Percentiles rank a stretch among this genome's conserved stretches.
phyloP scores from a whole-genome alignment of 2,329 filamentous ascomycete genomes.

The Ophiostoma triangulosporum region DNA sequence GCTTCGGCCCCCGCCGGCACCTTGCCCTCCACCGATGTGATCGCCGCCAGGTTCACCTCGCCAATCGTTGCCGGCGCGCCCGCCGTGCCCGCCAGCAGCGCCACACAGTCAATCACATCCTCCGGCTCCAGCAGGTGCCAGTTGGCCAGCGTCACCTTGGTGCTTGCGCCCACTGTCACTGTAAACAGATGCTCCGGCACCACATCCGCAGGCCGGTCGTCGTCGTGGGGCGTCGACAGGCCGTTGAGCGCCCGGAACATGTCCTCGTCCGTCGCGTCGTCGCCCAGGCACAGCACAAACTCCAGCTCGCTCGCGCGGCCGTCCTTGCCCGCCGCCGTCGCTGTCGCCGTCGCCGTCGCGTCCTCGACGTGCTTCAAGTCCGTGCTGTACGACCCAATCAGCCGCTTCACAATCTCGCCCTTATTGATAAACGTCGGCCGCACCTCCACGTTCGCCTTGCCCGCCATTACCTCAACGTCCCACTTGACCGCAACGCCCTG shows the following conservation, averaged over 20 bases:
- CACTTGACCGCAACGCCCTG: slow-evolving; percentile 61
- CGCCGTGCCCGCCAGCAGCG: slow-evolving; percentile 38
- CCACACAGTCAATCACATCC: slow-evolving; percentile 64
- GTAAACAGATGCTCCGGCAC: slow-evolving; percentile 63
- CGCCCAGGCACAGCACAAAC: slow-evolving; percentile 82
- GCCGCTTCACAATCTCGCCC: slow-evolving; percentile 78
- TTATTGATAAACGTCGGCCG: slow-evolving; percentile 98
- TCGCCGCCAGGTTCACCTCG: slow-evolving; percentile 42
- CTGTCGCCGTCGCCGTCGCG: neutral
- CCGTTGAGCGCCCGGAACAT: slow-evolving; percentile 72
- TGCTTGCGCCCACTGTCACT: slow-evolving; percentile 81
- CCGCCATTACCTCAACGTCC: slow-evolving; percentile 92
- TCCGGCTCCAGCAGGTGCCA: slow-evolving; percentile 83
- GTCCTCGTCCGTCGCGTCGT: slow-evolving; percentile 97
- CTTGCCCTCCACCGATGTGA: slow-evolving; percentile 39
- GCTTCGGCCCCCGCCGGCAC: slow-evolving; percentile 23
- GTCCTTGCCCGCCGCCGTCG: slow-evolving; percentile 14
- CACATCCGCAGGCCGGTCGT: slow-evolving; percentile 34
- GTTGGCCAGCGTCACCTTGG: slow-evolving; percentile 78
- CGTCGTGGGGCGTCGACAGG: slow-evolving; percentile 26
- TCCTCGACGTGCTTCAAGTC: slow-evolving; percentile 16
- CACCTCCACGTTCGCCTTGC: slow-evolving; percentile 94
- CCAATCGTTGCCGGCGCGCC: slow-evolving; percentile 24
- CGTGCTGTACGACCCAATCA: slow-evolving; percentile 60
- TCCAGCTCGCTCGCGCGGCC: slow-evolving; percentile 47